These are phyloP conservation scores for Neurospora sp. DNA, from an alignment of 495 filamentous ascomycete genomes.

Conservation along the genomic window DNA sequence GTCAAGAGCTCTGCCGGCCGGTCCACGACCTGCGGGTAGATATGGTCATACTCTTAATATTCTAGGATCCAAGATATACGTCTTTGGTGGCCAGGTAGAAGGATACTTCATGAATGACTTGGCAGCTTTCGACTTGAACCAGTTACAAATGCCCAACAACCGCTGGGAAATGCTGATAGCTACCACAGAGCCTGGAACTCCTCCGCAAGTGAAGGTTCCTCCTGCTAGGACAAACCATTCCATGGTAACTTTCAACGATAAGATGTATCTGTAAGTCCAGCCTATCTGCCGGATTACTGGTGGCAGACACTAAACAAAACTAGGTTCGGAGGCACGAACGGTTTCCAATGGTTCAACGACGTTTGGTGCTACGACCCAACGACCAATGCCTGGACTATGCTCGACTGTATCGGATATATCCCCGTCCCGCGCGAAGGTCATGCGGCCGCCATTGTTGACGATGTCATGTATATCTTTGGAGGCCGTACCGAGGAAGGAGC, in stretches of 20 bases:
- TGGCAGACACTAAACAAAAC: neutral
- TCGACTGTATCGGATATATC: constrained; percentile 96
- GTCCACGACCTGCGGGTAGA: constrained; percentile 72
- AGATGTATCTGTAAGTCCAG: constrained; percentile 73
- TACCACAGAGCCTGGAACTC: constrained; percentile 59
- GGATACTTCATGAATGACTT: constrained; percentile 97
- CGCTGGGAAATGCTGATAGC: constrained; percentile 85
- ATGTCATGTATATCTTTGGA: constrained; percentile 99
- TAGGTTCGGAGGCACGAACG: constrained; percentile 95
- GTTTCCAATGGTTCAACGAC: constrained; percentile 93
- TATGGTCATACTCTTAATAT: constrained; percentile 98
- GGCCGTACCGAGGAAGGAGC: constrained; percentile 88
- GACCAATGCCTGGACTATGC: constrained; percentile 68
- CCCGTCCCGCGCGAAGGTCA: constrained; percentile 90
- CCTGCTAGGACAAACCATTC: constrained; percentile 93
- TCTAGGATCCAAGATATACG: constrained; percentile 87
- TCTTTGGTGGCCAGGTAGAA: constrained; percentile 97
- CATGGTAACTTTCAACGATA: constrained; percentile 84
- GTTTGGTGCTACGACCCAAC: constrained; percentile 92
- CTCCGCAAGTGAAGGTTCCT: constrained; percentile 59
- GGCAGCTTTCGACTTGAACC: constrained; percentile 93
- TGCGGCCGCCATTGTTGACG: constrained; percentile 81
- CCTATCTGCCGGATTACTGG: neutral
- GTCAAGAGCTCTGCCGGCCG: constrained; percentile 82
- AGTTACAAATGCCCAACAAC: constrained; percentile 75